Evolutionary conservation across 2,329 filamentous ascomycete genomes (phyloP).

Genomic region (Lecanoromycetidae sp.): DNA sequence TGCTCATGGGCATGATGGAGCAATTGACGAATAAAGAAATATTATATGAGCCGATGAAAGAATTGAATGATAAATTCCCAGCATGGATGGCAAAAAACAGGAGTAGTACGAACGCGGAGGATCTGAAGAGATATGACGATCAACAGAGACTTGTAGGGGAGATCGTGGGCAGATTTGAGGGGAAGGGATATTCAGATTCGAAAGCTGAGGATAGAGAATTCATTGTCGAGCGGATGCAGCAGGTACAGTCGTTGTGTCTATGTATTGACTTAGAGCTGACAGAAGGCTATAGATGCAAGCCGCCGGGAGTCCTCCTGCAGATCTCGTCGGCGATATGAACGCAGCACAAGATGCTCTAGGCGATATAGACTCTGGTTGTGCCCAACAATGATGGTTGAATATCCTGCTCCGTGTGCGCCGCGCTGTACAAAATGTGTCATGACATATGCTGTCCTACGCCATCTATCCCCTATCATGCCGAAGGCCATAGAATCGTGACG

Average conservation of each 20-base stretch:
- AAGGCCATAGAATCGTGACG: background rate
- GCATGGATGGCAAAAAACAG: slow-evolving; percentile 74
- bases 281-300: slow-evolving; percentile 65
- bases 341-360: slow-evolving; percentile 59
- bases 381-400: slow-evolving; percentile 15
- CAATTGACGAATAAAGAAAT: slow-evolving; percentile 98
- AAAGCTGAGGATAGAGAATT: slow-evolving; percentile 75
- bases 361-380: slow-evolving; percentile 46
- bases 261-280: background rate
- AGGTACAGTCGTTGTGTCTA: slow-evolving; percentile 45
- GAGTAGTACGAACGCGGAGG: slow-evolving; percentile 52
- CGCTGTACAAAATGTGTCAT: background rate
- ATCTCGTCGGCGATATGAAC: slow-evolving; percentile 81
- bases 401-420: background rate
- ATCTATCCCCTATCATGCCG: background rate
- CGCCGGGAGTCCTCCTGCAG: slow-evolving; percentile 75
- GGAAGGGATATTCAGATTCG: slow-evolving; percentile 65
- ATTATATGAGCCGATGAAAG: slow-evolving; percentile 96
- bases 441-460: background rate
- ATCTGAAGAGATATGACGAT: slow-evolving; percentile 66
- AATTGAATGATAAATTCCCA: slow-evolving; percentile 84
- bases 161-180: slow-evolving; percentile 83
- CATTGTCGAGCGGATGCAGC: slow-evolving; percentile 95
- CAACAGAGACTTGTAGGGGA: slow-evolving; percentile 70
- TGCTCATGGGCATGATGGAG: slow-evolving; percentile 98